phyloP scores from a whole-genome alignment of 768 basidiomycete genomes.

The Tylopilus subfusipes region DNA sequence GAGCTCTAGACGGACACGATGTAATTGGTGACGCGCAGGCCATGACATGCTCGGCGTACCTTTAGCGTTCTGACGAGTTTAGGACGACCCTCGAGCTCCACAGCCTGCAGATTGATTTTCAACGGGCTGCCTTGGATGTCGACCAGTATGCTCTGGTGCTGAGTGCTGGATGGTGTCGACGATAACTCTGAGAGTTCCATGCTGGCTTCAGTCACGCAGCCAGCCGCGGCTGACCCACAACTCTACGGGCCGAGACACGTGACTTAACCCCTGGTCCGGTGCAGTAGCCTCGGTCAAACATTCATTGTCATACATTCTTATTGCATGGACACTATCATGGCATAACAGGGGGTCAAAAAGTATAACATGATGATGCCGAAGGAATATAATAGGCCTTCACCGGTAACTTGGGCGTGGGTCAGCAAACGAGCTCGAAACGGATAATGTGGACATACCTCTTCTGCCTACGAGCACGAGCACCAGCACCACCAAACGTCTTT shows the following conservation, averaged over 20 bases:
- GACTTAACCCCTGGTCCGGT: background rate
- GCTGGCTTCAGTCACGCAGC: background rate
- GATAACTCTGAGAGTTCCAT: conserved; percentile 23
- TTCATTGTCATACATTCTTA: conserved; percentile 22
- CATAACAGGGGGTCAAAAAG: conserved; percentile 35
- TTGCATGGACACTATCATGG: conserved; percentile 36
- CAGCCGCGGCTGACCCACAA: background rate
- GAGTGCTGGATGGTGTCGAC: conserved; percentile 11
- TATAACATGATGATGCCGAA: conserved; percentile 45
- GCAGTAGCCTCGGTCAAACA: background rate
- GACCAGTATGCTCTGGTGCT: conserved; percentile 34
- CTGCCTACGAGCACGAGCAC: conserved; percentile 97
- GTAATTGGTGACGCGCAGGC: background rate
- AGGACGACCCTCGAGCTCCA: conserved; percentile 46
- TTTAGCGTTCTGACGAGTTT: conserved; percentile 49
- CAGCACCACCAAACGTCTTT: conserved; percentile 98
- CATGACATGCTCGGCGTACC: conserved; percentile 32
- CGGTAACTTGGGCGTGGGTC: conserved; percentile 60
- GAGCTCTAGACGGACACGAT: conserved; percentile 40
- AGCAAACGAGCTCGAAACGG: conserved; percentile 7
- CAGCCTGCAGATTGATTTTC: conserved; percentile 55
- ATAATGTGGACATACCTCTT: conserved; percentile 60
- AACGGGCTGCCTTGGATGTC: conserved; percentile 41
- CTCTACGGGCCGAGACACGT: conserved; percentile 8
- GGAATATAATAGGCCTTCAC: conserved; percentile 32